Base-by-base conservation (phyloP, 768 basidiomycete species). In the Suillus bovinus region DNA sequence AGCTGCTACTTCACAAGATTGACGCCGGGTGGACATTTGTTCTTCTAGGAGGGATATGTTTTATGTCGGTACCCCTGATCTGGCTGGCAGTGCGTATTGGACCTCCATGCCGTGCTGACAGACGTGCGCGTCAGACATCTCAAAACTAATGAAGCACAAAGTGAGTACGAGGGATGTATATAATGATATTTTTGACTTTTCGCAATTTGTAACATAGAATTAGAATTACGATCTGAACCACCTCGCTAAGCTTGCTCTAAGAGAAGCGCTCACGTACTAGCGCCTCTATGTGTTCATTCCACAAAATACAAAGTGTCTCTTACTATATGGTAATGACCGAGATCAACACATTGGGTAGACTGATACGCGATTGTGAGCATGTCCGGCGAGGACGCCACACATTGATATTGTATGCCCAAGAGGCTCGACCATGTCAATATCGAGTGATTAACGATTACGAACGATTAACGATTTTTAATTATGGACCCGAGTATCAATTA, bases 21-120 rank as follows among this genome's bases (percentile, higher is more conserved):
- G 82, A 82, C 9, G 64, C 80, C 7, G 87, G 88, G 5, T 89
- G 86, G 86, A 83, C 87, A 2, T 89, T 86, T 68, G 79, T 86
- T n/a, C 72, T 88, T 20, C 74, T 88, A n/a, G 79, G 76, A 1
- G 81, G 80, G 7, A 62, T 86, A 31, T 77, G 79, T 58, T 61
- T 81, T 6, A 24, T 38, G 22, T 38, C 54, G 10, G 10, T 63
- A 81, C 87, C 88, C 0, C 64, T 84, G 24, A 66, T 83, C 36
- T 84, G 75, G 63, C 59, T 86, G 13, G 74, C 79, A 36, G 77
- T 87, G n/a, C 69, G 68, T 36, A 77, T 83, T 56, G 88, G 87
- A 13, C 86, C 88, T 8, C 66, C 62, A 13, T 87, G 77, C 75
- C 77, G 86, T n/a, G 71, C 73, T 46, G 71, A 75, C 67, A 67